A percentile compares a stretch with the other conserved stretches of the same genome.
Evolutionary conservation across 106 monocot genomes (phyloP).

Genomic region (Ottelia alismoides): DNA sequence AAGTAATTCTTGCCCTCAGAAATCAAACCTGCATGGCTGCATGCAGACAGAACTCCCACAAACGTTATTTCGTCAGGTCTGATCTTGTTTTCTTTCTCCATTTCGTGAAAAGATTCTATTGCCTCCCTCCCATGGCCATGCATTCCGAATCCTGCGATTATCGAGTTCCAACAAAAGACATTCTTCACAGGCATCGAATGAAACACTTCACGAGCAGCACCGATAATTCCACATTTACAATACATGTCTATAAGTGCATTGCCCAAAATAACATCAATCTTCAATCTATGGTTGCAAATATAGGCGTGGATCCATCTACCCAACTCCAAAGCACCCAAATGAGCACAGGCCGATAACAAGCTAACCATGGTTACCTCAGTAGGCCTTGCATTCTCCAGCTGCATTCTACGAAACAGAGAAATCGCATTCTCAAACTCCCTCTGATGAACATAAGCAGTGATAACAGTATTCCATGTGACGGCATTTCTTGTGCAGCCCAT

Average conservation of each 20-base stretch:
- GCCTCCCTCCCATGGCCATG: slow-evolving; percentile 14
- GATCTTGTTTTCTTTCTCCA: slow-evolving; percentile 22
- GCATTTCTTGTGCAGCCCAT: slow-evolving; percentile 38
- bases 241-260: slow-evolving; percentile 80
- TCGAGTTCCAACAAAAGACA: slow-evolving; percentile 53
- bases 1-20: slow-evolving; percentile 30
- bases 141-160: slow-evolving; percentile 30
- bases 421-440: slow-evolving; percentile 54
- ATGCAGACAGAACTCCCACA: slow-evolving; percentile 36
- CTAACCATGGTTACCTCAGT: slow-evolving; percentile 56
- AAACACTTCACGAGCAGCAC: slow-evolving; percentile 32
- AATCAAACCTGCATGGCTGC: slow-evolving; percentile 33
- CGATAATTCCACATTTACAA: slow-evolving; percentile 54
- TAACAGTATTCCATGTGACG: slow-evolving; percentile 54
- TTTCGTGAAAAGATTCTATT: slow-evolving; percentile 27
- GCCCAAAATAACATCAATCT: slow-evolving; percentile 1
- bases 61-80: slow-evolving; percentile 43
- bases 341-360: slow-evolving; percentile 67
- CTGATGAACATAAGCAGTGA: slow-evolving; percentile 35
- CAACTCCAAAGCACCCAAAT: slow-evolving; percentile 38
- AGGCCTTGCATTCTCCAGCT: slow-evolving; percentile 13
- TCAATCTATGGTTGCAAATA: neutral
- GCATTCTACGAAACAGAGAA: slow-evolving; percentile 43
- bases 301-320: slow-evolving; percentile 5
- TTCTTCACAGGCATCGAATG: slow-evolving; percentile 28